Conservation (phyloP, 768 basidiomycete genomes). For the Lentinula raphanica region DNA sequence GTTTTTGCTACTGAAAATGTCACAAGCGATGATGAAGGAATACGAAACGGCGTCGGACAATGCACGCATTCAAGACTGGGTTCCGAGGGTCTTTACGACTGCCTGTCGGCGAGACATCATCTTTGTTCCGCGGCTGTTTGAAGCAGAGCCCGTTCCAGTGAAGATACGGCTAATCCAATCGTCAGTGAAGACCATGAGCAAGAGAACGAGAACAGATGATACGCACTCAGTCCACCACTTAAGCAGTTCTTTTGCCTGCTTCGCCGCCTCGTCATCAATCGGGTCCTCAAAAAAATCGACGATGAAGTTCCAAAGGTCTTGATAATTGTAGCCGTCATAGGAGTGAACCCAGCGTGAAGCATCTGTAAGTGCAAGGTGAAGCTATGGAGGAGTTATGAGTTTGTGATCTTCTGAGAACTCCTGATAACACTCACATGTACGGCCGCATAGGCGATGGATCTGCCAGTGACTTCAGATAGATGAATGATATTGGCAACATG, state of each 20-base stretch:
- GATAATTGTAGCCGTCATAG: not conserved
- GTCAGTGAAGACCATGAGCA: no score
- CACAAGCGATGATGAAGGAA: no score
- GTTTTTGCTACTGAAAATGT: no score
- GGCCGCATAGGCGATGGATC: not conserved
- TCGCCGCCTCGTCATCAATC: not conserved
- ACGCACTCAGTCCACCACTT: constrained; percentile 3
- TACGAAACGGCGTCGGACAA: no score
- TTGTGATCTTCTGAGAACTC: not conserved
- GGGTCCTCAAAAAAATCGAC: not conserved
- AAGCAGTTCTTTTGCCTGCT: not conserved
- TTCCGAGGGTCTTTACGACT: no score
- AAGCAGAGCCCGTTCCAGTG: not conserved
- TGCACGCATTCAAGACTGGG: no score
- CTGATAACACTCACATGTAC: not conserved
- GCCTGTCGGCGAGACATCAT: not conserved
- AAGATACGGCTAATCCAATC: not conserved
- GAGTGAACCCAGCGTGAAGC: not conserved
- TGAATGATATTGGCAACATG: not conserved
- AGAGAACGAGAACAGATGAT: not conserved
- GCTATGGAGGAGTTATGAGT: not conserved
- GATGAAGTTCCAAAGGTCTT: not conserved
- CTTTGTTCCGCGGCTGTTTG: not conserved
- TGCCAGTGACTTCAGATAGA: not conserved
- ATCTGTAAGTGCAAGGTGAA: not conserved